Conservation (phyloP, 2,329 filamentous ascomycete genomes). For the Epichloe sibirici region DNA sequence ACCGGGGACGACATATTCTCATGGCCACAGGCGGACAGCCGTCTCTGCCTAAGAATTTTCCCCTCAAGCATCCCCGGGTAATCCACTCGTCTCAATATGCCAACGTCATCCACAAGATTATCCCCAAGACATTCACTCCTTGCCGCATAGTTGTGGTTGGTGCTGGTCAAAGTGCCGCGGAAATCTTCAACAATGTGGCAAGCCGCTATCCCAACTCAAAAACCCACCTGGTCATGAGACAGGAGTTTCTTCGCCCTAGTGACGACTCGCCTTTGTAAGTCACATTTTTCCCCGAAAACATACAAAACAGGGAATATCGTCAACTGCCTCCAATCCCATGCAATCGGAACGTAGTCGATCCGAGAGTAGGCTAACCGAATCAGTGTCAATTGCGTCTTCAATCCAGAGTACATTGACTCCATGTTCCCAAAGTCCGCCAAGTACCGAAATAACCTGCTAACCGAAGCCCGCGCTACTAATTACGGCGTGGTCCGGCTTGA, state of each 20-base stretch:
- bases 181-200: conserved; percentile 88
- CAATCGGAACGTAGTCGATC: not conserved
- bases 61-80: conserved; percentile 56
- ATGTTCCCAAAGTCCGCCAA: conserved; percentile 57
- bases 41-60: conserved; percentile 58
- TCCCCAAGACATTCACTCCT: conserved; percentile 39
- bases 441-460: conserved; percentile 47
- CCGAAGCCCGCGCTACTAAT: conserved; percentile 73
- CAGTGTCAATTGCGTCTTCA: conserved; percentile 92
- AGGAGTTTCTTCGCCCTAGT: conserved; percentile 73
- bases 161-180: conserved; percentile 82
- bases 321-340: not conserved
- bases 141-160: conserved; percentile 78
- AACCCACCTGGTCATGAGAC: conserved; percentile 69
- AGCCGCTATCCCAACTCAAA: conserved; percentile 68
- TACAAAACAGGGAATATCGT: not conserved
- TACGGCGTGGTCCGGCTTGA: conserved; percentile 90
- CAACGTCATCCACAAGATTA: conserved; percentile 46
- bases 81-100: conserved; percentile 86
- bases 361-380: not conserved
- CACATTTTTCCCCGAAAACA: not conserved
- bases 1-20: conserved; percentile 53
- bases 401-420: conserved; percentile 69
- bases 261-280: conserved; percentile 93
- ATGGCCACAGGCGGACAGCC: conserved; percentile 49